phyloP scores from a whole-genome alignment of 495 filamentous ascomycete species.

The Podospora appendiculata region DNA sequence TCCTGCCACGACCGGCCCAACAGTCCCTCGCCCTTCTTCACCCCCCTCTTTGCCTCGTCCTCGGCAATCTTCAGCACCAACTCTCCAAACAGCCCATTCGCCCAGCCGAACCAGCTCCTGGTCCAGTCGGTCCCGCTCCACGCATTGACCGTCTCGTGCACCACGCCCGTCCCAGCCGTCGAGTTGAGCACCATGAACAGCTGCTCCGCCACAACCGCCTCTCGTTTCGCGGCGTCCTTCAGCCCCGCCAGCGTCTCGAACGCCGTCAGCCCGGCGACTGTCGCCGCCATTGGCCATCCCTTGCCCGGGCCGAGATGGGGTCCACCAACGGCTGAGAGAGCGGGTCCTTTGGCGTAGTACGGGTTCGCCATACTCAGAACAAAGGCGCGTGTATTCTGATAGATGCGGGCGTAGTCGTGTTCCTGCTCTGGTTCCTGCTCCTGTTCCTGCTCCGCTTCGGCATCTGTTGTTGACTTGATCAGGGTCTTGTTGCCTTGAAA shows the following conservation, averaged over 20 bases:
- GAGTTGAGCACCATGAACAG: constrained; percentile 38
- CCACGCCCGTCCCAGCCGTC: constrained; percentile 48
- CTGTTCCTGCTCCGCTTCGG: background rate
- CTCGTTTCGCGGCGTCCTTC: constrained; percentile 11
- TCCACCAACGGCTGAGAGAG: constrained; percentile 49
- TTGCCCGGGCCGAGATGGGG: constrained; percentile 50
- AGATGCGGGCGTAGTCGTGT: constrained; percentile 28
- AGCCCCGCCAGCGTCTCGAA: constrained; percentile 38
- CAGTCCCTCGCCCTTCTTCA: constrained; percentile 11
- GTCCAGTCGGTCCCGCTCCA: constrained; percentile 48
- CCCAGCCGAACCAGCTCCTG: constrained; percentile 63
- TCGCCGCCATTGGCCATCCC: constrained; percentile 54
- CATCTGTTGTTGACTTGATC: background rate
- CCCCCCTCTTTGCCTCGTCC: constrained; percentile 18
- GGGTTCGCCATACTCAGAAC: constrained; percentile 49
- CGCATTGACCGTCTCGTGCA: constrained; percentile 54
- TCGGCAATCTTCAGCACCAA: constrained; percentile 40
- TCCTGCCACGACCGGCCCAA: constrained; percentile 24
- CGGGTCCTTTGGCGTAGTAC: constrained; percentile 50
- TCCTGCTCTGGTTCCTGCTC: background rate
- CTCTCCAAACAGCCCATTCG: constrained; percentile 61
- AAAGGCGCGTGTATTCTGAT: constrained; percentile 50
- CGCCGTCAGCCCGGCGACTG: constrained; percentile 38
- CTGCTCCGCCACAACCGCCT: constrained; percentile 19
- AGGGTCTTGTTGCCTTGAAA: too few relatives aligned